These are phyloP conservation scores for Aspergillus sp. DNA, from an alignment of 2,329 filamentous ascomycete species.

Conservation along the genomic window DNA sequence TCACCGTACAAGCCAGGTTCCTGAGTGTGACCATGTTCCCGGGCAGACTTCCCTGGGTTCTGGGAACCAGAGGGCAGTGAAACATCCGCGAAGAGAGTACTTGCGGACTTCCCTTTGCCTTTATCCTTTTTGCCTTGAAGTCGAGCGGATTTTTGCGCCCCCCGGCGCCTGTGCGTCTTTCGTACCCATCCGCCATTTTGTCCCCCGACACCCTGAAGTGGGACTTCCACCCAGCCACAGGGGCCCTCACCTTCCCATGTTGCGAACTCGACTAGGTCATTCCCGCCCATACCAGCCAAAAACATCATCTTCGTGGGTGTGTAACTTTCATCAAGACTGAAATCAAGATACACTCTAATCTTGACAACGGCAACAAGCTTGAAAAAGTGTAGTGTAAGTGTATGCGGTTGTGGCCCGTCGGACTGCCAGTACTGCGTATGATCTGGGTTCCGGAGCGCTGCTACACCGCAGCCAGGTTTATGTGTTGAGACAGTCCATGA, in stretches of 20 bases:
- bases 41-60: not conserved
- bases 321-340: slow-evolving; percentile 90
- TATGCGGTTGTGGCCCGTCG: slow-evolving; percentile 65
- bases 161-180: slow-evolving; percentile 19
- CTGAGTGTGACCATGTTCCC: slow-evolving; percentile 27
- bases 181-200: slow-evolving; percentile 32
- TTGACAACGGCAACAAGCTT: slow-evolving; percentile 53
- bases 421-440: slow-evolving; percentile 64
- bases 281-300: slow-evolving; percentile 83
- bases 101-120: slow-evolving; percentile 18
- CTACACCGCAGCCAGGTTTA: slow-evolving; percentile 63
- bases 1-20: slow-evolving; percentile 25
- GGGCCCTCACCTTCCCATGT: slow-evolving; percentile 76
- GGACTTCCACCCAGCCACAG: slow-evolving; percentile 86
- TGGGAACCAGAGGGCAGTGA: slow-evolving; percentile 20
- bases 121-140: slow-evolving; percentile 11
- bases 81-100: slow-evolving; percentile 11
- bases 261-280: slow-evolving; percentile 86
- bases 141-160: not conserved
- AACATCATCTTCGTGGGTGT: slow-evolving; percentile 92
- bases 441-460: slow-evolving; percentile 59
- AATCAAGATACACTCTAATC: slow-evolving; percentile 69
- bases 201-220: slow-evolving; percentile 63
- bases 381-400: slow-evolving; percentile 63
- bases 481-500: slow-evolving; percentile 64